A percentile compares a stretch with the other conserved stretches of the same genome.
Conservation (phyloP, 495 filamentous ascomycete species). For the Haplographium delicatum region DNA sequence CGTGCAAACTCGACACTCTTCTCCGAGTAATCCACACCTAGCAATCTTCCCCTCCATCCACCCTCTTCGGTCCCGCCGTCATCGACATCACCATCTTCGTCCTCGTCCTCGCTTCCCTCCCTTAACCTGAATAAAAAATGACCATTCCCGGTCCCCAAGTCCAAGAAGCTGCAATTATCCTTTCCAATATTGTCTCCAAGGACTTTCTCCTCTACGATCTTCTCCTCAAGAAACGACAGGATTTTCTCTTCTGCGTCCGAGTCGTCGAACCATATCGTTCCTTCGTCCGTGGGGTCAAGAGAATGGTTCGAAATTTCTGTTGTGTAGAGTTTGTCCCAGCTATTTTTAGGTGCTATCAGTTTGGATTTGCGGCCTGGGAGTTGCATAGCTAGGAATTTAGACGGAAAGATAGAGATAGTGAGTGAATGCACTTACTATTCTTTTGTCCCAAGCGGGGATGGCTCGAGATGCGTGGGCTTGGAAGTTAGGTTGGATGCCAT, state of each 20-base stretch:
- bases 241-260: constrained; percentile 60
- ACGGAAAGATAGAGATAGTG: background rate
- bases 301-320: constrained; percentile 57
- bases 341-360: constrained; percentile 24
- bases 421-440: constrained; percentile 50
- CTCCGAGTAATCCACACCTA: constrained; percentile 84
- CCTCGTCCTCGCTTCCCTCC: constrained; percentile 38
- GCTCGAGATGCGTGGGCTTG: constrained; percentile 45
- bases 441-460: constrained; percentile 63
- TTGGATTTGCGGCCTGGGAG: too few relatives aligned
- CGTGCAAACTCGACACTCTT: constrained; percentile 66
- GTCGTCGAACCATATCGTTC: constrained; percentile 75
- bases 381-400: background rate
- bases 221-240: constrained; percentile 43
- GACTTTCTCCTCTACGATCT: constrained; percentile 17
- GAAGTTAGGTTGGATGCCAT: constrained; percentile 2
- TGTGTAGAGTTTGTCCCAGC: constrained; percentile 66
- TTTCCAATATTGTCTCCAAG: background rate
- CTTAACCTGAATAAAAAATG: constrained; percentile 73
- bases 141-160: constrained; percentile 88
- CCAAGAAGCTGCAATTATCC: constrained; percentile 44
- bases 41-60: constrained; percentile 54
- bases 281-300: constrained; percentile 54
- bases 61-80: constrained; percentile 12
- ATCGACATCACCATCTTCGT: constrained; percentile 13